Evolutionary conservation across 257 asterid species (phyloP).

Genomic region (Osmanthus fragrans): DNA sequence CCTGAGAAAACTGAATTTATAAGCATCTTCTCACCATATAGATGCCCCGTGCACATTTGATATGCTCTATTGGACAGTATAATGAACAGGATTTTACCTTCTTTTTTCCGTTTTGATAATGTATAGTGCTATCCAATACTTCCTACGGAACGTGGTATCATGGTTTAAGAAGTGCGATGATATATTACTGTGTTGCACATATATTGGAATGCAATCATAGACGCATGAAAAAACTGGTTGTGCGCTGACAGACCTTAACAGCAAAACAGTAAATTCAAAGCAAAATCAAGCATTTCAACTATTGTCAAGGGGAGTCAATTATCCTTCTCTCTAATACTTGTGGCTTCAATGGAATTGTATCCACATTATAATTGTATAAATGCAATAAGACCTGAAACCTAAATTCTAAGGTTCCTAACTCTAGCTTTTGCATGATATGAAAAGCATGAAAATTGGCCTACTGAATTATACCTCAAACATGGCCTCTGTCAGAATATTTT

Average conservation of each 20-base stretch:
- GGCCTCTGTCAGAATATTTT: conserved; percentile 80
- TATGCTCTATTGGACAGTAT: not conserved
- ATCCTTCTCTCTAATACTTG: not conserved
- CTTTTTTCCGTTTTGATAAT: not conserved
- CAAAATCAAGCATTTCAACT: not conserved
- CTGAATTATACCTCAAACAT: conserved; percentile 74
- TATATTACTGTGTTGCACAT: not conserved
- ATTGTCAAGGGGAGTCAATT: conserved; percentile 7
- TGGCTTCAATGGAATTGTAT: not conserved
- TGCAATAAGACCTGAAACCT: not conserved
- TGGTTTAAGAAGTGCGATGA: not conserved
- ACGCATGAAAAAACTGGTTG: not conserved
- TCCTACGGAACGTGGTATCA: not conserved
- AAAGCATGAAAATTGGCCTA: not conserved
- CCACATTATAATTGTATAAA: not conserved
- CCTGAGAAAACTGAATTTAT: not conserved
- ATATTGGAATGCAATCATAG: not conserved
- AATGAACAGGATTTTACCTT: not conserved
- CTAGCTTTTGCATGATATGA: conserved; percentile 11
- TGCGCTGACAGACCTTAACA: not conserved
- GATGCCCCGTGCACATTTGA: not conserved
- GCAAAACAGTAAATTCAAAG: not conserved
- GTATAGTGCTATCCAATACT: not conserved
- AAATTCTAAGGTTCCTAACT: not conserved
- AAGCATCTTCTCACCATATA: not conserved